Evolutionary conservation across 2,329 filamentous ascomycete species (phyloP).

Genomic region (Salinomyces thailandicus): DNA sequence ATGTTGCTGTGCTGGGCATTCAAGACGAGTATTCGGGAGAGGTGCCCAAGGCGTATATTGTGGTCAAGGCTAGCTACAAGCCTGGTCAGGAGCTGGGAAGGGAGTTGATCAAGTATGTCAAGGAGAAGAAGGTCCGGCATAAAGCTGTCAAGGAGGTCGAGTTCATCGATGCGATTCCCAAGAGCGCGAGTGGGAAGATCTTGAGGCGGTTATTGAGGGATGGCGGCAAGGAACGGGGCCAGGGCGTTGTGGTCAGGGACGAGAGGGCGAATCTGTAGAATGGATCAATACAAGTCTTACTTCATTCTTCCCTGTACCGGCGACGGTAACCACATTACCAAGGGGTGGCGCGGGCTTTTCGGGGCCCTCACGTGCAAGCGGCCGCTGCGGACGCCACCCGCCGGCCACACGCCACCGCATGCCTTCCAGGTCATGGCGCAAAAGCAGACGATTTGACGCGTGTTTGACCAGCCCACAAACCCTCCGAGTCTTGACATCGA

Average conservation of each 20-base stretch:
- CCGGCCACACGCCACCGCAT: no score
- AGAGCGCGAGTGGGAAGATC: conserved; percentile 67
- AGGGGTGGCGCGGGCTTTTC: no score
- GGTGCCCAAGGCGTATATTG: conserved; percentile 48
- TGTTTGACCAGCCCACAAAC: no score
- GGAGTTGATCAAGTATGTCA: conserved; percentile 50
- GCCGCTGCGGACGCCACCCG: no score
- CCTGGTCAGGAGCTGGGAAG: conserved; percentile 26
- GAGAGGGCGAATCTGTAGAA: conserved; percentile 22
- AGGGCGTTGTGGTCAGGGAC: conserved; percentile 25
- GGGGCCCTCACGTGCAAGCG: no score
- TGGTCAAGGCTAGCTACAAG: conserved; percentile 29
- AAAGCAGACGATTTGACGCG: no score
- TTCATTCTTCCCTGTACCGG: no score
- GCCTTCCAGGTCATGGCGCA: no score
- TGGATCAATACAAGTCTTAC: no score
- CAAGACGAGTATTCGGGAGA: conserved; percentile 47
- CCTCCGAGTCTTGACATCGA: no score
- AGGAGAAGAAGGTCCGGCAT: conserved; percentile 56
- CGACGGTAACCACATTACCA: no score
- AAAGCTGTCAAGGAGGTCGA: conserved; percentile 58
- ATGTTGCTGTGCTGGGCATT: conserved; percentile 47
- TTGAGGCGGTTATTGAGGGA: conserved; percentile 51
- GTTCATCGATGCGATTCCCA: conserved; percentile 58
- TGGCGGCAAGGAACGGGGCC: conserved; percentile 26